A percentile compares a stretch with the other conserved stretches of the same genome.
Conservation (phyloP, 2,329 filamentous ascomycete genomes). For the Cylindrodendrum hubeiense region DNA sequence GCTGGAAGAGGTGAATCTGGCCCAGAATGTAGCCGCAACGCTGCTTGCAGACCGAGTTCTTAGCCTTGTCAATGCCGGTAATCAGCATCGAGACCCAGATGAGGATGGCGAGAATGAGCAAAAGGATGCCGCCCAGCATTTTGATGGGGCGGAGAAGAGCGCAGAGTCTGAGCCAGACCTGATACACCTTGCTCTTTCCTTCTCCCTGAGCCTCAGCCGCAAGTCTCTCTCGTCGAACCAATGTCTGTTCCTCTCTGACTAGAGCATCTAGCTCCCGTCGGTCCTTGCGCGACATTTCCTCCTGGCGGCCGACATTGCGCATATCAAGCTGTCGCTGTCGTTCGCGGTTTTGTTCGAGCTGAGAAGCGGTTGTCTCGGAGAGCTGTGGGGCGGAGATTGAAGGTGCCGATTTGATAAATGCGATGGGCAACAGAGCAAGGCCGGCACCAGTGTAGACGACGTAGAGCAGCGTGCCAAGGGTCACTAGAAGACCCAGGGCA, state of each 20-base stretch:
- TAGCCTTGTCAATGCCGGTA: constrained; percentile 95
- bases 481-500: constrained; percentile 87
- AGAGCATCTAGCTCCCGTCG: constrained; percentile 89
- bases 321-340: constrained; percentile 92
- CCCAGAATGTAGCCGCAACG: constrained; percentile 94
- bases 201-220: constrained; percentile 86
- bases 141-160: constrained; percentile 90
- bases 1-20: constrained; percentile 91
- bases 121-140: constrained; percentile 83
- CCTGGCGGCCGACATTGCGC: constrained; percentile 81
- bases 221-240: constrained; percentile 89
- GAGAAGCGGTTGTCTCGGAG: constrained; percentile 80
- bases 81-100: constrained; percentile 94
- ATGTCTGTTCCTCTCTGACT: constrained; percentile 89
- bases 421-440: constrained; percentile 88
- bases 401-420: constrained; percentile 92
- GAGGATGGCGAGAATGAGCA: constrained; percentile 80
- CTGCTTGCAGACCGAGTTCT: constrained; percentile 91
- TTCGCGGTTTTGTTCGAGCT: constrained; percentile 89
- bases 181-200: constrained; percentile 79
- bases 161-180: constrained; percentile 82
- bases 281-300: constrained; percentile 85
- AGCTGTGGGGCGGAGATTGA: constrained; percentile 86
- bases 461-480: constrained; percentile 87
- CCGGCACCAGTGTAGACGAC: constrained; percentile 90